phyloP scores from a whole-genome alignment of 2,329 filamentous ascomycete genomes.

The Raffaelea ambrosiae region DNA sequence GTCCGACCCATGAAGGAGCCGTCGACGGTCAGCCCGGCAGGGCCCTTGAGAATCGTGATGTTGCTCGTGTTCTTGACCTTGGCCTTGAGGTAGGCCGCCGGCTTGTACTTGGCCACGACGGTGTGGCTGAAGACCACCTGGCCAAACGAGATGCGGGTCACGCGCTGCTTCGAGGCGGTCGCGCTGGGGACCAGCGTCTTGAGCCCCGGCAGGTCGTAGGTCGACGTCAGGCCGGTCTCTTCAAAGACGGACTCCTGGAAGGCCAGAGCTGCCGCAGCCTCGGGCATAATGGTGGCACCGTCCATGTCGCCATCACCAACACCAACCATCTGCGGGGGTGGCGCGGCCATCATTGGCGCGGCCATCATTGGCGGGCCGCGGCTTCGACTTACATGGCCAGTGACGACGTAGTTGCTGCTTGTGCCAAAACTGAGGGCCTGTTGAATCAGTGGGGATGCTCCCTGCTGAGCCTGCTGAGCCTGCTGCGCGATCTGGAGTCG shows the following conservation, averaged over 20 bases:
- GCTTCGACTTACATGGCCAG: background rate
- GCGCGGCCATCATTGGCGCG: no score
- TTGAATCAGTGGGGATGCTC: no score
- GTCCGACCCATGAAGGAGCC: conserved; percentile 52
- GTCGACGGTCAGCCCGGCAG: conserved; percentile 52
- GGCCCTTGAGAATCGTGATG: conserved; percentile 46
- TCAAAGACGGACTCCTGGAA: conserved; percentile 48
- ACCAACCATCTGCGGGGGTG: no score
- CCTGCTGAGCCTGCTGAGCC: no score
- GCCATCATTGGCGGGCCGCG: no score
- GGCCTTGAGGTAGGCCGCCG: conserved; percentile 51
- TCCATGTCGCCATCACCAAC: conserved; percentile 11
- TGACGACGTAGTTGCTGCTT: no score
- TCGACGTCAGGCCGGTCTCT: conserved; percentile 51
- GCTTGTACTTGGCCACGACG: conserved; percentile 51
- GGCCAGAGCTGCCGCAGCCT: conserved; percentile 22
- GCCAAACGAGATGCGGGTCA: conserved; percentile 39
- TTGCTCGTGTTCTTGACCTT: conserved; percentile 46
- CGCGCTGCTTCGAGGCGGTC: conserved; percentile 48
- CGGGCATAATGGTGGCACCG: conserved; percentile 13
- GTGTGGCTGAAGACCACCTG: conserved; percentile 45
- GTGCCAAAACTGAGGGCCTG: no score
- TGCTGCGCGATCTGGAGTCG: no score
- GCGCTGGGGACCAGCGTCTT: conserved; percentile 47
- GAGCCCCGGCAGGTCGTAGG: conserved; percentile 49